Evolutionary conservation across 2,329 filamentous ascomycete species (phyloP).

Genomic region (Neoascochyta sp.): DNA sequence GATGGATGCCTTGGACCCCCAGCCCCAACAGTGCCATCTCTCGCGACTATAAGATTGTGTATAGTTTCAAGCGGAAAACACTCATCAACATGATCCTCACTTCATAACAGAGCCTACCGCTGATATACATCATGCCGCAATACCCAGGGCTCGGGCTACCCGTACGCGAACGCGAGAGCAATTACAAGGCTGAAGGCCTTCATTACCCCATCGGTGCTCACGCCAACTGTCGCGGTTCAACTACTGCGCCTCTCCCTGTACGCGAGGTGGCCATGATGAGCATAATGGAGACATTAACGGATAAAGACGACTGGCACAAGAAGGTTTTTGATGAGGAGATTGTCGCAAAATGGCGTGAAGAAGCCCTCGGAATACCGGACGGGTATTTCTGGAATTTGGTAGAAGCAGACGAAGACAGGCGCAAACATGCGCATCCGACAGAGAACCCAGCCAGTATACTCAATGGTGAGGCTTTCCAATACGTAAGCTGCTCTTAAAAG

Average conservation of each 20-base stretch:
- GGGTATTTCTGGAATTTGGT: conserved; percentile 12
- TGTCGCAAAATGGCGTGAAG: conserved; percentile 22
- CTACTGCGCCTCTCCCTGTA: conserved; percentile 21
- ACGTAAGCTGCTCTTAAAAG: too few species aligned
- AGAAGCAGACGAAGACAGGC: too few species aligned
- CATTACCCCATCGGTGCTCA: conserved; percentile 20
- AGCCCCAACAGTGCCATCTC: too few species aligned
- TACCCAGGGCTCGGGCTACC: conserved; percentile 21
- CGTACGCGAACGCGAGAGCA: conserved; percentile 4
- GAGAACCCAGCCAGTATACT: too few species aligned
- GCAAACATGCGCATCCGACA: too few species aligned
- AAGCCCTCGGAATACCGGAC: conserved; percentile 18
- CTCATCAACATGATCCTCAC: too few species aligned
- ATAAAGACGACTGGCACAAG: conserved; percentile 40
- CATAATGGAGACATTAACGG: conserved; percentile 42
- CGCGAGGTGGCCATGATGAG: conserved; percentile 41
- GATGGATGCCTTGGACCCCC: too few species aligned
- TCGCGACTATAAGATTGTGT: too few species aligned
- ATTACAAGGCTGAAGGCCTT: not conserved
- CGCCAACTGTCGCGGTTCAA: conserved; percentile 3
- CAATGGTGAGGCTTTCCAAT: too few species aligned
- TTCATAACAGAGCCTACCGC: too few species aligned
- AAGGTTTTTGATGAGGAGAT: conserved; percentile 38
- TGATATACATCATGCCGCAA: too few species aligned
- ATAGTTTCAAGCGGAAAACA: too few species aligned